Evolutionary conservation across 2,329 filamentous ascomycete species (phyloP).

Genomic region (Hymenoscyphus repandus): DNA sequence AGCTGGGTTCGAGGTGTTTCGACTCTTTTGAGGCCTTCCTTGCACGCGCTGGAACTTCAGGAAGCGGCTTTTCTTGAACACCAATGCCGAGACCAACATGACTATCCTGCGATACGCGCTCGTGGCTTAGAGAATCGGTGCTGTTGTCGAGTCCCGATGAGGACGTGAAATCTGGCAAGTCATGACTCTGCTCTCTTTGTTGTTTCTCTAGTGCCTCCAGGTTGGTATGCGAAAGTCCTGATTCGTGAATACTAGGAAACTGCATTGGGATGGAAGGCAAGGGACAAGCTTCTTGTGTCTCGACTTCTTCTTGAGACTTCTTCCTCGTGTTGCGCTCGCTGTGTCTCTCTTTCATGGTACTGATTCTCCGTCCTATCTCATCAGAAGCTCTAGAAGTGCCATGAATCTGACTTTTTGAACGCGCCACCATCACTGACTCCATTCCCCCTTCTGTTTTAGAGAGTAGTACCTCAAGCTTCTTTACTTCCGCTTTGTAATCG

Average conservation of each 20-base stretch:
- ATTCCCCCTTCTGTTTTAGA: constrained; percentile 27
- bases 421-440: constrained; percentile 27
- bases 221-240: not conserved
- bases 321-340: constrained; percentile 7
- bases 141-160: constrained; percentile 17
- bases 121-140: not conserved
- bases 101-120: not conserved
- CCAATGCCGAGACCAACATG: constrained; percentile 5
- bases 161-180: constrained; percentile 15
- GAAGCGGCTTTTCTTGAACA: constrained; percentile 17
- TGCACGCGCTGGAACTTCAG: constrained; percentile 7
- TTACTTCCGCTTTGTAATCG: constrained; percentile 28
- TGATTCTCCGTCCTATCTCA: constrained; percentile 15
- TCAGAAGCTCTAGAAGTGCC: constrained; percentile 21
- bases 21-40: not conserved
- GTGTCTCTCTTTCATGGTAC: constrained; percentile 22
- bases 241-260: not conserved
- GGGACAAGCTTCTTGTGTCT: not conserved
- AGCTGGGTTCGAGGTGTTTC: not conserved
- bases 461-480: constrained; percentile 29
- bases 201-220: not conserved
- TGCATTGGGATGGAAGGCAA: not conserved
- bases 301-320: constrained; percentile 3
- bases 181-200: constrained; percentile 1
- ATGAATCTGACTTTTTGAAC: constrained; percentile 27